Evolutionary conservation across 1,139 yeast species (phyloP), one percentile per base, ranked within the genome.

Genomic region (Protomyces pachydermus): DNA sequence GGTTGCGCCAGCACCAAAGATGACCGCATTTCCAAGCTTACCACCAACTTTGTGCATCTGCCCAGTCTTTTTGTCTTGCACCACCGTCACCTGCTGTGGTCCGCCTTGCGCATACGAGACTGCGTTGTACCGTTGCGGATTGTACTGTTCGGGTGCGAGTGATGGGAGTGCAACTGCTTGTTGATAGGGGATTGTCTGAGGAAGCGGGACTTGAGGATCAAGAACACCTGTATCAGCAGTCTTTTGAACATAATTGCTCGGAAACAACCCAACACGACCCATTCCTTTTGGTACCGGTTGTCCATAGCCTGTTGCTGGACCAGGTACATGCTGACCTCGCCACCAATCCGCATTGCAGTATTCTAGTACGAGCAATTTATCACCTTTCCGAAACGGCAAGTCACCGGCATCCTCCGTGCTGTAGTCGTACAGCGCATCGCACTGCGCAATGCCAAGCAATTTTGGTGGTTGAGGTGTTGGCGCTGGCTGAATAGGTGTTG

Each of bases 1-100:
- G 4, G 97, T 87, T 51, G 98, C 97, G 79, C 98, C 98, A 23
- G 97, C 98, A 76, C 98, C 98, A 70, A 90, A 91, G 66, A 91
- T 84, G 35, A 95, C 95, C 5, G 97, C 97, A 71, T 90, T 86
- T 63, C 97, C 97, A 64, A 91, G 78, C 75, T 88, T 87, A 65
- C 88, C 80, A 20, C 97, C 97, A 71, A 89, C 84, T 10, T 46
- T 35, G 18, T 52, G 55, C 73, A 82, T 86, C 74, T 82, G 84
- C 64, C 87, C 73, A 9, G 78, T 80, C 6, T 77, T 77, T 38
- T 72, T 70, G 28, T 66, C 68, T 14, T 66, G 70, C 45, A 71
- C 70, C 32, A 70, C 70, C 39, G 66, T 66, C 23, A 69, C 69
- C 60, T 68, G 73, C 68, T 71, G 74, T 68, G 68, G 73, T 16